phyloP scores from a whole-genome alignment of 257 asterid species.

The Anisodus tanguticus region DNA sequence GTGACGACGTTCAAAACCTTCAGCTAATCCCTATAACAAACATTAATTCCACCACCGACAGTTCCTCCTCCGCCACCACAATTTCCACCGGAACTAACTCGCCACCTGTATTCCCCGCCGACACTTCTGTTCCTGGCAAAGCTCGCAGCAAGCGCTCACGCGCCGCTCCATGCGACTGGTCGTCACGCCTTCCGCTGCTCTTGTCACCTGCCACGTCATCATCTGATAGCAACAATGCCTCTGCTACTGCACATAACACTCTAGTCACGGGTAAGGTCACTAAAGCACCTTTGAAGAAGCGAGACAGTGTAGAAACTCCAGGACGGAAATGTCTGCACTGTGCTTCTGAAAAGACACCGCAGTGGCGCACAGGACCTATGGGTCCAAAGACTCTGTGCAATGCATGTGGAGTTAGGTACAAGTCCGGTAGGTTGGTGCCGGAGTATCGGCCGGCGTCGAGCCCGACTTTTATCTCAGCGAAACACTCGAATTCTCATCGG shows the following conservation, averaged over 20 bases:
- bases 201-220: constrained; percentile 53
- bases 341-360: constrained; percentile 94
- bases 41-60: constrained; percentile 43
- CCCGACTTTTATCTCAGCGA: constrained; percentile 78
- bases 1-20: constrained; percentile 69
- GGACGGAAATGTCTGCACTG: constrained; percentile 91
- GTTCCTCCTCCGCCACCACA: constrained; percentile 60
- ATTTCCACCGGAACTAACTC: constrained; percentile 34
- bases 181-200: constrained; percentile 72
- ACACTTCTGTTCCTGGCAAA: constrained; percentile 84
- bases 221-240: constrained; percentile 27
- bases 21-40: constrained; percentile 54
- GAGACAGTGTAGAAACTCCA: constrained; percentile 54
- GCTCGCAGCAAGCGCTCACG: constrained; percentile 99
- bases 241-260: background rate
- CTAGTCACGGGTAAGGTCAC: constrained; percentile 18
- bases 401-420: constrained; percentile 95
- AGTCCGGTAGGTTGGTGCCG: constrained; percentile 94
- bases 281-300: constrained; percentile 43
- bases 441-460: constrained; percentile 98
- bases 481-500: constrained; percentile 96
- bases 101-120: constrained; percentile 60
- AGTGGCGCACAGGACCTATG: constrained; percentile 97
- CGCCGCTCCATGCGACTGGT: constrained; percentile 93
- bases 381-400: constrained; percentile 97